Evolutionary conservation across 2,329 filamentous ascomycete species (phyloP).

Genomic region (Hypoxylon sp.): DNA sequence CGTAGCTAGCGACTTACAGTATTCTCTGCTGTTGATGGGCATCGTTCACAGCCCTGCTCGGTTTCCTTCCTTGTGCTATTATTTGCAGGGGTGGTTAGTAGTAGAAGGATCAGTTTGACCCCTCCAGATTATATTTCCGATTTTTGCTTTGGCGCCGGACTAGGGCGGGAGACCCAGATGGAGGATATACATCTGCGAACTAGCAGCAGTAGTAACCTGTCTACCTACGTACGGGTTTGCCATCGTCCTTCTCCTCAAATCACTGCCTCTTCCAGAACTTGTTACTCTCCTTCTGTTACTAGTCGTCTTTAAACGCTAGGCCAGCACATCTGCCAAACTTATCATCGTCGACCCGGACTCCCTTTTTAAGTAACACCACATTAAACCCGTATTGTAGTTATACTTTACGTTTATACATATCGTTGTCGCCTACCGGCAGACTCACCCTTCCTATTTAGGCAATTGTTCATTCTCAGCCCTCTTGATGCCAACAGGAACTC

Average conservation of each 20-base stretch:
- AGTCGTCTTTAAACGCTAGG: constrained; percentile 41
- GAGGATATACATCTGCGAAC: constrained; percentile 49
- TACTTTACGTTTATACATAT: constrained; percentile 44
- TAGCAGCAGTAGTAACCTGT: constrained; percentile 43
- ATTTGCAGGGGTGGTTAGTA: constrained; percentile 55
- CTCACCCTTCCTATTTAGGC: constrained; percentile 51
- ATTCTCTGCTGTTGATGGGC: constrained; percentile 50
- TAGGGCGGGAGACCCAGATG: constrained; percentile 48
- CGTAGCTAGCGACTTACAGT: constrained; percentile 51
- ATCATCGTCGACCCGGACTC: constrained; percentile 43
- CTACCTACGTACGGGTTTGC: constrained; percentile 45
- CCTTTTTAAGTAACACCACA: constrained; percentile 45
- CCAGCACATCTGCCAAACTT: constrained; percentile 42
- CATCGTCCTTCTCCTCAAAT: constrained; percentile 50
- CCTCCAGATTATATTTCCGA: constrained; percentile 66
- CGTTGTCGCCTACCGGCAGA: constrained; percentile 45
- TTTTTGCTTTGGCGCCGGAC: constrained; percentile 62
- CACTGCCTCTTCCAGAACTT: constrained; percentile 48
- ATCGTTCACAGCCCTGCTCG: constrained; percentile 58
- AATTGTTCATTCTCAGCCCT: constrained; percentile 42
- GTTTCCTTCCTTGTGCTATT: constrained; percentile 55
- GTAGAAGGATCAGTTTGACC: constrained; percentile 56
- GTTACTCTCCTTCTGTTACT: constrained; percentile 48
- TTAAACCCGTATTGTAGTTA: constrained; percentile 45
- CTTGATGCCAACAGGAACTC: constrained; percentile 43